Percentiles rank a stretch among this genome's conserved stretches.
Evolutionary conservation across 306 rosid species (phyloP).

Genomic region (Vicia sativa): DNA sequence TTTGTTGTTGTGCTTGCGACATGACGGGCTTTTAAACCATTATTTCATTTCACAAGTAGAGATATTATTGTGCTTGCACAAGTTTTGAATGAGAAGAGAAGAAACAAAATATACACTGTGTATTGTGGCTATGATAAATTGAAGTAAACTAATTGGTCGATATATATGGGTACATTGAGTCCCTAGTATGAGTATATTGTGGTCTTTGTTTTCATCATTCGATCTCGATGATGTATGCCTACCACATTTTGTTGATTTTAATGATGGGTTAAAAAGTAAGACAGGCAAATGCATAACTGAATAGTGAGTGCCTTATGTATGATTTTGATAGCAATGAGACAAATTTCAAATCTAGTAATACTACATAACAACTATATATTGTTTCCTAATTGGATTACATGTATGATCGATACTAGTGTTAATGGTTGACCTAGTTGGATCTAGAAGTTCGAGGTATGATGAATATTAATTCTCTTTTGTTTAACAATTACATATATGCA

Average conservation of each 20-base stretch:
- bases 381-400: conserved; percentile 33
- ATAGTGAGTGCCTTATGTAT: conserved; percentile 13
- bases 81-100: neutral
- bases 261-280: conserved; percentile 35
- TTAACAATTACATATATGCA: too few species aligned
- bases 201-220: conserved; percentile 21
- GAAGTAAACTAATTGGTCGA: neutral
- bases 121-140: conserved; percentile 24
- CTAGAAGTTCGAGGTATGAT: too few species aligned
- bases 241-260: conserved; percentile 14
- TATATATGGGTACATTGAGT: neutral
- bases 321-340: conserved; percentile 1
- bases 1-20: conserved; percentile 26
- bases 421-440: too few species aligned
- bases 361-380: conserved; percentile 27
- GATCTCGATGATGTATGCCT: too few species aligned
- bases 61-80: neutral
- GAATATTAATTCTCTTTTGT: too few species aligned
- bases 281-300: conserved; percentile 35
- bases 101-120: neutral
- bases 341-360: too few species aligned
- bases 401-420: neutral
- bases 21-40: neutral
- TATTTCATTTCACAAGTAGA: too few species aligned
- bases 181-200: neutral